Evolutionary conservation across 106 monocot genomes (phyloP).

Genomic region (Dendrobium officinale): DNA sequence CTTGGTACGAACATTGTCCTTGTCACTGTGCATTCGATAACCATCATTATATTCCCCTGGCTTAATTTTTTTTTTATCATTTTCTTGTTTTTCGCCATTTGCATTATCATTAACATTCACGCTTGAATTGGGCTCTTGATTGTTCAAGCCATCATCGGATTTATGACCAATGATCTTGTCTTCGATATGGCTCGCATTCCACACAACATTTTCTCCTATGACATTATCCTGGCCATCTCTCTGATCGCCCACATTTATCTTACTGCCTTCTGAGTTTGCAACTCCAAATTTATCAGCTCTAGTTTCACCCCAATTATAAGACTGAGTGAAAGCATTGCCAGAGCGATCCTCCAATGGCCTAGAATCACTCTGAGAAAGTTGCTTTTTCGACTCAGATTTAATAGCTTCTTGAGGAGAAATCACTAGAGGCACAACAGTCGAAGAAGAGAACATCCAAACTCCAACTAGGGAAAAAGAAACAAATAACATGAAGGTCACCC

Average conservation of each 20-base stretch:
- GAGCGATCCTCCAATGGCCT: constrained; percentile 30
- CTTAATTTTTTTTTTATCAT: constrained; percentile 21
- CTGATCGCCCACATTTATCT: constrained; percentile 1
- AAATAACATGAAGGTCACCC: constrained; percentile 45
- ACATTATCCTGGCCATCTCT: constrained; percentile 16
- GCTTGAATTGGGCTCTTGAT: constrained; percentile 1
- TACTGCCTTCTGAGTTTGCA: constrained; percentile 18
- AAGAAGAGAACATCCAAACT: constrained; percentile 80
- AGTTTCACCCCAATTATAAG: neutral
- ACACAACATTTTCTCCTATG: constrained; percentile 15
- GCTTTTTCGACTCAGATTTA: constrained; percentile 23
- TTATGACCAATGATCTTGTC: constrained; percentile 1
- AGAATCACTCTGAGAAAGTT: constrained; percentile 11
- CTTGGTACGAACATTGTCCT: neutral
- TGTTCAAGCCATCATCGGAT: neutral
- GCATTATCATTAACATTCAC: constrained; percentile 13
- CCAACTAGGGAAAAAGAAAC: constrained; percentile 66
- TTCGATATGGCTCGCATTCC: neutral
- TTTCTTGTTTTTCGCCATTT: constrained; percentile 12
- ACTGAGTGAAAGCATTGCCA: constrained; percentile 20
- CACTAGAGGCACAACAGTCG: constrained; percentile 38
- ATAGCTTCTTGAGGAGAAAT: constrained; percentile 18
- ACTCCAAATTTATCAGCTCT: constrained; percentile 22
- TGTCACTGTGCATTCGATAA: constrained; percentile 15
- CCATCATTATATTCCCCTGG: constrained; percentile 26